Base-by-base conservation (phyloP, 106 monocot species). In the Dioscorea alata region DNA sequence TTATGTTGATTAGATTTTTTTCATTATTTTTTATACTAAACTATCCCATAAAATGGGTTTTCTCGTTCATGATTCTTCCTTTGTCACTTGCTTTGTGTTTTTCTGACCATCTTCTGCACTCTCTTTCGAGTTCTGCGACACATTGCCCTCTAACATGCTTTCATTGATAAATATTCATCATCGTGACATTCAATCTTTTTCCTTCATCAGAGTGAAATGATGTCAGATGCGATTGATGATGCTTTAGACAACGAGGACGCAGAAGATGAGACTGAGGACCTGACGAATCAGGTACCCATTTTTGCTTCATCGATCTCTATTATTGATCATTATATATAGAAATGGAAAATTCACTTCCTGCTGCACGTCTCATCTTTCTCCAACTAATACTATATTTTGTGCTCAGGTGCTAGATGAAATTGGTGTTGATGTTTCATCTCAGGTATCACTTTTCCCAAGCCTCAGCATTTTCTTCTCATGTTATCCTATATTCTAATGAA, bases 341-440 rank as follows among this genome's bases (percentile, higher is more conserved):
- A 23, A 28, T 18, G 24, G 18, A 17, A 20, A 21, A 25, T 23
- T 23, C 23, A 35, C 13, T 6, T 35, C 12, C 34, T 19, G 31
- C 23, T 49, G 19, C 20, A 1, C 15, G 50, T 24, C 23, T 50
- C 12, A 56, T 56, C 28, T 28, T 56, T 21, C 9, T 54, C 18
- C 25, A 14, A 58, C 31, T 65, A 16, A 66, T 18, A 22, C 24
- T 70, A 5, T 68, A 54, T 48, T 6, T 62, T 42, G 50, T 70
- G 52, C 57, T 34, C 75, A 97, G 96, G 96, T 97, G 51, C 89
- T 97, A 31, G 96, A 97, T 87, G 96, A 97, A 83, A 97, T 97
- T 65, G 96, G 96, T 33, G 72, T 97, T 59, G 92, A 92, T 32
- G 53, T 92, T 70, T 80, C 86, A 76, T 97, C 96, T 33, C 88